phyloP scores from a whole-genome alignment of 73 alveolate species.

The Paramecium caudatum region DNA sequence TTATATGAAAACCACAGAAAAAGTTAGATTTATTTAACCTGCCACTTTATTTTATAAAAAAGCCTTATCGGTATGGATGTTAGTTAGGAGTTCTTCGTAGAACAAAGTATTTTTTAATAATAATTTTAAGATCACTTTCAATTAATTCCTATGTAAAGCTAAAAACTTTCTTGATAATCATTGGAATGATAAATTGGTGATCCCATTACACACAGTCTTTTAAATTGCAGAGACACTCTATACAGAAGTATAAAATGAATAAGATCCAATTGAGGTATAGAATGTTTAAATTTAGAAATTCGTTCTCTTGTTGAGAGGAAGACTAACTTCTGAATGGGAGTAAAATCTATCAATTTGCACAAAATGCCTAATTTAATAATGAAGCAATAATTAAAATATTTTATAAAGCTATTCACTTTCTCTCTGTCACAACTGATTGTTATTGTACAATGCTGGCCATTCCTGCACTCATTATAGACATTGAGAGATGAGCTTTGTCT shows the following conservation, averaged over 20 bases:
- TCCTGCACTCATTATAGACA: slow-evolving; percentile 19
- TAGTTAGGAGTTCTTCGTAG: background rate
- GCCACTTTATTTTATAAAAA: background rate
- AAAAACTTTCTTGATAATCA: background rate
- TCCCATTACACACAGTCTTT: slow-evolving; percentile 15
- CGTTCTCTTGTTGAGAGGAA: background rate
- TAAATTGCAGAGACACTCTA: background rate
- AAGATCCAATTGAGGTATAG: background rate
- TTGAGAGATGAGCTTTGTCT: slow-evolving; percentile 20
- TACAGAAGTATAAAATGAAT: background rate
- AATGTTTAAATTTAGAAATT: background rate
- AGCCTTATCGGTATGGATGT: slow-evolving; percentile 12
- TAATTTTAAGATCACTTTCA: background rate
- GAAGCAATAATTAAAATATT: background rate
- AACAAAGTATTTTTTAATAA: background rate
- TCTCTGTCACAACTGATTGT: background rate
- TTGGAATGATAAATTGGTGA: background rate
- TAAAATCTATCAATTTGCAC: background rate
- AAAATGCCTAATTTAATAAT: slow-evolving; percentile 26
- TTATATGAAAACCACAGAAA: slow-evolving; percentile 4
- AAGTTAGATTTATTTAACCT: slow-evolving; percentile 50
- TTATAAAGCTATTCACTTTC: background rate
- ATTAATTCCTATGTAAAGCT: background rate
- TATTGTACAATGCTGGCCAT: background rate
- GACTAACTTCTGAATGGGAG: background rate